Evolutionary conservation across 345 rosid species (phyloP).

Genomic region (sweet orange (Citrus sinensis)): DNA sequence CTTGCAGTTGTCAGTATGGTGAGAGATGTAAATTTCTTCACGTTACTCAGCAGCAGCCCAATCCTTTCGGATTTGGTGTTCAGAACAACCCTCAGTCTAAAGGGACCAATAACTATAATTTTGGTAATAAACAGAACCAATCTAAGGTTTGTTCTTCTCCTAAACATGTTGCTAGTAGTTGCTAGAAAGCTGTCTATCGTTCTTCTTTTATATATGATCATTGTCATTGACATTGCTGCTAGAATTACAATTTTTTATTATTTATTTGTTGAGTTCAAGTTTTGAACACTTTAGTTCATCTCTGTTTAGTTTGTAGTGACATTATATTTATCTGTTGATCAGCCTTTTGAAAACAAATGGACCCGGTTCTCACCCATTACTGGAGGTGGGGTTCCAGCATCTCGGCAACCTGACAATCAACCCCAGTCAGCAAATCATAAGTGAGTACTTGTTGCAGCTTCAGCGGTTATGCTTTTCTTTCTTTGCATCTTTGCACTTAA

Average conservation of each 20-base stretch:
- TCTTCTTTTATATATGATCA: not conserved
- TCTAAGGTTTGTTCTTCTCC: constrained; percentile 47
- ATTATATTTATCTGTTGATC: constrained; percentile 18
- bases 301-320: not conserved
- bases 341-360: constrained; percentile 85
- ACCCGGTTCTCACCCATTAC: constrained; percentile 42
- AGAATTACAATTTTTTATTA: too few relatives aligned
- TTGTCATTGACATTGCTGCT: not conserved
- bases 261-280: not conserved
- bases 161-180: not conserved
- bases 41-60: constrained; percentile 44
- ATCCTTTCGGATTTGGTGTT: constrained; percentile 81
- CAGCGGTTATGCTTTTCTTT: constrained; percentile 6
- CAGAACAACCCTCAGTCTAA: constrained; percentile 38
- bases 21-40: constrained; percentile 74
- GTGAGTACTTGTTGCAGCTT: constrained; percentile 33
- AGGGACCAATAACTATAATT: constrained; percentile 15
- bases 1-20: constrained; percentile 77
- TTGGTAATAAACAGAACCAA: constrained; percentile 43
- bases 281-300: not conserved
- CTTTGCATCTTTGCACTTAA: not conserved
- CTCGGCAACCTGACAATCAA: constrained; percentile 48
- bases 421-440: constrained; percentile 53
- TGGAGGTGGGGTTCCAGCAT: constrained; percentile 33
- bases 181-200: not conserved